Evolutionary conservation across 2,329 filamentous ascomycete genomes (phyloP).

Genomic region (Phialophora tarda): DNA sequence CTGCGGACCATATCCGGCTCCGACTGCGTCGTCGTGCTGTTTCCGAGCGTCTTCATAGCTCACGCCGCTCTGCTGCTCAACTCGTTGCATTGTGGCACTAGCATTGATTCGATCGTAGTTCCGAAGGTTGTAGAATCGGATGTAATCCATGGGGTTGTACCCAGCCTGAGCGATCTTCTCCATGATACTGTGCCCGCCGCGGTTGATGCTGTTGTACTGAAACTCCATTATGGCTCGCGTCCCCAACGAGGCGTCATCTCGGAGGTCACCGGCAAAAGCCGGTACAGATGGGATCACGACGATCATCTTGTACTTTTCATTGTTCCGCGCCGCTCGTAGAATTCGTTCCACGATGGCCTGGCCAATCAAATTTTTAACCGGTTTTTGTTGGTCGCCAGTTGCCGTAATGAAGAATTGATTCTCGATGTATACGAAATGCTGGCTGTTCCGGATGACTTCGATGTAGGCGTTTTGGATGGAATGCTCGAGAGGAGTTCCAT

Average conservation of each 20-base stretch:
- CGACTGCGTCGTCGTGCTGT: conserved; percentile 56
- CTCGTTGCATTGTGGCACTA: conserved; percentile 45
- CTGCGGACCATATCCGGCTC: conserved; percentile 52
- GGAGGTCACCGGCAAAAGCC: conserved; percentile 80
- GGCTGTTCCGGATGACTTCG: conserved; percentile 69
- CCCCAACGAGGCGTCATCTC: conserved; percentile 72
- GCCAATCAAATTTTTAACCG: conserved; percentile 78
- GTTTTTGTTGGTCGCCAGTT: conserved; percentile 70
- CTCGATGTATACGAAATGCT: conserved; percentile 80
- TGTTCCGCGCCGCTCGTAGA: conserved; percentile 68
- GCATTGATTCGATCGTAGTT: conserved; percentile 82
- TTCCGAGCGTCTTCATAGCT: conserved; percentile 53
- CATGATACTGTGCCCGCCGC: conserved; percentile 77
- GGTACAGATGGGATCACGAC: conserved; percentile 80
- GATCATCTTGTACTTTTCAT: conserved; percentile 74
- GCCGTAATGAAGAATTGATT: conserved; percentile 91
- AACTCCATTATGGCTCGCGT: conserved; percentile 89
- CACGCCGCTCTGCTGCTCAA: conserved; percentile 51
- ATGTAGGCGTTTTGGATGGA: conserved; percentile 88
- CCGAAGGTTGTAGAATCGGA: conserved; percentile 82
- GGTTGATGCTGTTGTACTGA: conserved; percentile 79
- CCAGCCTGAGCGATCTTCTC: conserved; percentile 70
- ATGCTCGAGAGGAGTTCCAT: conserved; percentile 67
- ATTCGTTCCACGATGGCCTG: conserved; percentile 79
- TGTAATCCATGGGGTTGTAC: conserved; percentile 73